Evolutionary conservation across 2,329 filamentous ascomycete genomes (phyloP).

Genomic region (Phoma sp.): DNA sequence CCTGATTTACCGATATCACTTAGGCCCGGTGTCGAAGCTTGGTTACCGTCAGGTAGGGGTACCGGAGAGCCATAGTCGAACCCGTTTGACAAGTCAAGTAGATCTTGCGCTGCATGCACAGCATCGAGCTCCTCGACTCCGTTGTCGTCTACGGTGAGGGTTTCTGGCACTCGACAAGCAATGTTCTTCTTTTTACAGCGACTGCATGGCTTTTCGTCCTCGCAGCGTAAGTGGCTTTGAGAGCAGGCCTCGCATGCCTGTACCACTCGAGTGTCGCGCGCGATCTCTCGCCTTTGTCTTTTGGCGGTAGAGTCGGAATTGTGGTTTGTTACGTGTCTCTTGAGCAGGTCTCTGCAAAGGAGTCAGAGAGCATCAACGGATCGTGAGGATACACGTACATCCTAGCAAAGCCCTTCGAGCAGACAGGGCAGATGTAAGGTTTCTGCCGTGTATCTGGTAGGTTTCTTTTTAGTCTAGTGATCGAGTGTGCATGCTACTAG

Average conservation of each 20-base stretch:
- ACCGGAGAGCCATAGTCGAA: slow-evolving; percentile 26
- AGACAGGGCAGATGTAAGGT: slow-evolving; percentile 54
- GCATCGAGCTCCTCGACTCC: slow-evolving; percentile 32
- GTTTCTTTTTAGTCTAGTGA: background rate
- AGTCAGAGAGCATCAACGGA: slow-evolving; percentile 8
- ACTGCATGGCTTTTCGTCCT: slow-evolving; percentile 61
- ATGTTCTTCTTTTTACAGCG: slow-evolving; percentile 59
- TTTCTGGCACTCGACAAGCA: slow-evolving; percentile 46
- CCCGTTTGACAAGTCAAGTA: slow-evolving; percentile 37
- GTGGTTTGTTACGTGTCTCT: slow-evolving; percentile 57
- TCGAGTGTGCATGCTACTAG: background rate
- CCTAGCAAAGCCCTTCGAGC: slow-evolving; percentile 55
- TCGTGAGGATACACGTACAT: slow-evolving; percentile 40
- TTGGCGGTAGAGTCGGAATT: slow-evolving; percentile 44
- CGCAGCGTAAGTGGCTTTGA: slow-evolving; percentile 59
- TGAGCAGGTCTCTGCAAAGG: slow-evolving; percentile 54
- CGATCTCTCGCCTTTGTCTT: slow-evolving; percentile 32
- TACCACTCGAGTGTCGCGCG: slow-evolving; percentile 37
- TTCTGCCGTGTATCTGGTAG: slow-evolving; percentile 50
- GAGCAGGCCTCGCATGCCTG: slow-evolving; percentile 62
- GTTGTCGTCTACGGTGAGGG: slow-evolving; percentile 18
- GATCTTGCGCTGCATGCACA: slow-evolving; percentile 40
- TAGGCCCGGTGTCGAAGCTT: slow-evolving; percentile 1
- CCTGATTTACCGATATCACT: slow-evolving; percentile 9
- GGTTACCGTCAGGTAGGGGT: slow-evolving; percentile 9